Evolutionary conservation across 139 green algal species (phyloP).

Genomic region (Asterochloris sp.): DNA sequence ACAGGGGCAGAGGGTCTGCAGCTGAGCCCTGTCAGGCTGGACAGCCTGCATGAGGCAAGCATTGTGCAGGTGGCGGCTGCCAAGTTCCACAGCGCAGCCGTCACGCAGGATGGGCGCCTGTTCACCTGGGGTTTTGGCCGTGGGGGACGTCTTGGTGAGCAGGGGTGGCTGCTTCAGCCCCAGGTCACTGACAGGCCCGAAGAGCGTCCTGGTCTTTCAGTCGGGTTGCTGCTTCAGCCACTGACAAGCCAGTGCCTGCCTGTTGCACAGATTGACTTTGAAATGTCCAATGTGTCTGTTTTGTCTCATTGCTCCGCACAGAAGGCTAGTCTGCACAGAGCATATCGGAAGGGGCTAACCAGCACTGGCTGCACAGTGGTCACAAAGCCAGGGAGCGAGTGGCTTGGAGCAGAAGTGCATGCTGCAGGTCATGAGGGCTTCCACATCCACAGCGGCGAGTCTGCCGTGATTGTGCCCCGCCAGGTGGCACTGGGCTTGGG

Average conservation of each 20-base stretch:
- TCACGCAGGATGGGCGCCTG: conserved; percentile 60
- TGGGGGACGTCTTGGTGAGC: conserved; percentile 73
- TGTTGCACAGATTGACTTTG: too few relatives aligned
- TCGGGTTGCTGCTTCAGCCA: too few relatives aligned
- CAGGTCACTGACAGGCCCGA: too few relatives aligned
- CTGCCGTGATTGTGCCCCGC: conserved; percentile 58
- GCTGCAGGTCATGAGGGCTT: conserved; percentile 71
- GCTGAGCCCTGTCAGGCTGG: conserved; percentile 53
- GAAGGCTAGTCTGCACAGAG: too few relatives aligned
- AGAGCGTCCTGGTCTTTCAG: too few relatives aligned
- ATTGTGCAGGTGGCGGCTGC: conserved; percentile 57
- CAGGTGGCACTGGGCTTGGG: conserved; percentile 37
- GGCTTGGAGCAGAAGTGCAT: not conserved
- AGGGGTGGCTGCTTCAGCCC: too few relatives aligned
- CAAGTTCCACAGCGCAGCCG: conserved; percentile 87
- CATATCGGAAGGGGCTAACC: too few relatives aligned
- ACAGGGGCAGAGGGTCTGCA: conserved; percentile 59
- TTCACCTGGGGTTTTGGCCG: conserved; percentile 75
- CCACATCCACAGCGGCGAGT: conserved; percentile 74
- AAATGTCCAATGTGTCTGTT: too few relatives aligned
- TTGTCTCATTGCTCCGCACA: too few relatives aligned
- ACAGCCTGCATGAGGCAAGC: conserved; percentile 40
- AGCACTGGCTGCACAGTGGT: too few relatives aligned
- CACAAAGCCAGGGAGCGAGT: too few relatives aligned
- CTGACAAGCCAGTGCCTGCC: too few relatives aligned